These are phyloP conservation scores for Hysterangium stoloniferum DNA, from an alignment of 768 basidiomycete species.

Conservation along the genomic window DNA sequence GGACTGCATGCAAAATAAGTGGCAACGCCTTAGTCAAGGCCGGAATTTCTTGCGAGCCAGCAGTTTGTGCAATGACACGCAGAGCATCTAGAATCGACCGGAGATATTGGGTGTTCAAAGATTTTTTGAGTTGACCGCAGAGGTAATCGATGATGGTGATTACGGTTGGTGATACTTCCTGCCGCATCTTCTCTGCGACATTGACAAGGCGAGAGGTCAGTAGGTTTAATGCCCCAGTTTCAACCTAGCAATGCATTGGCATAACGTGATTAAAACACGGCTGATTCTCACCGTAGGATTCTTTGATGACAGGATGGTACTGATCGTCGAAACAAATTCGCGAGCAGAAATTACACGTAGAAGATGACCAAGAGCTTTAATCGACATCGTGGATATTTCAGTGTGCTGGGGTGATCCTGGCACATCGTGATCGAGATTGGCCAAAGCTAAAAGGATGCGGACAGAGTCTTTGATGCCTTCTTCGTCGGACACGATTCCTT, in stretches of 20 bases:
- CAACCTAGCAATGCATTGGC: slow-evolving; percentile 36
- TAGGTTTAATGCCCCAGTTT: slow-evolving; percentile 61
- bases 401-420: not conserved
- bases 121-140: slow-evolving; percentile 37
- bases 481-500: not conserved
- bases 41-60: slow-evolving; percentile 59
- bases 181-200: slow-evolving; percentile 50
- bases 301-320: slow-evolving; percentile 47
- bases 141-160: slow-evolving; percentile 45
- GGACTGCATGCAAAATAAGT: slow-evolving; percentile 41
- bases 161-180: slow-evolving; percentile 40
- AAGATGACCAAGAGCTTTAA: slow-evolving; percentile 2
- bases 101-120: slow-evolving; percentile 33
- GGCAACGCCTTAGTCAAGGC: slow-evolving; percentile 54
- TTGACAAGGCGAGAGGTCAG: slow-evolving; percentile 57
- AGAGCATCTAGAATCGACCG: slow-evolving; percentile 53
- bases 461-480: slow-evolving; percentile 1
- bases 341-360: slow-evolving; percentile 60
- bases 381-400: slow-evolving; percentile 1
- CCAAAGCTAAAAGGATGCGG: not conserved
- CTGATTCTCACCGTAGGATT: slow-evolving; percentile 41
- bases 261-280: slow-evolving; percentile 6
- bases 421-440: not conserved
- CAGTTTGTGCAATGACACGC: slow-evolving; percentile 47
- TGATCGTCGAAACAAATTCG: slow-evolving; percentile 55